These are phyloP conservation scores for Podospora tetraspora DNA, from an alignment of 495 filamentous ascomycete genomes.

Conservation along the genomic window DNA sequence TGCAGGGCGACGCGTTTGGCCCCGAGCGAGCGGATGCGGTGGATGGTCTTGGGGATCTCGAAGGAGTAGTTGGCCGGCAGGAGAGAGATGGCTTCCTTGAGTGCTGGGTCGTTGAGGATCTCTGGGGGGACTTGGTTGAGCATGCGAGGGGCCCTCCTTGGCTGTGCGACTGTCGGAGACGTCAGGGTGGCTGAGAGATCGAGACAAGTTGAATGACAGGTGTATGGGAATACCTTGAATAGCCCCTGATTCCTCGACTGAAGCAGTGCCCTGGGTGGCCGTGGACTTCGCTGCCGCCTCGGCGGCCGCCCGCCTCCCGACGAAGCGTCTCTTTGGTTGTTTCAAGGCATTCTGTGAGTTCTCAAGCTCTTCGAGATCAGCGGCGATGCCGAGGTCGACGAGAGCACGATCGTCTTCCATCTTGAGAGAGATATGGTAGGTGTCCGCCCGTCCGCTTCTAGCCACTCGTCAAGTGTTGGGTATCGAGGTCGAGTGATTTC, in stretches of 20 bases:
- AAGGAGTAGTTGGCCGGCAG: conserved; percentile 95
- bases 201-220: not conserved
- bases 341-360: conserved; percentile 33
- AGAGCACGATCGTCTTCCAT: conserved; percentile 53
- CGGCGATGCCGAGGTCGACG: conserved; percentile 49
- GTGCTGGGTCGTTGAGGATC: conserved; percentile 80
- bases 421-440: not conserved
- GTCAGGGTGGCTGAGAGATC: conserved; percentile 9
- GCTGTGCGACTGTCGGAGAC: conserved; percentile 42
- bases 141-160: conserved; percentile 64
- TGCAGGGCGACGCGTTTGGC: conserved; percentile 83
- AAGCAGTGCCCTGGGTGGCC: conserved; percentile 33
- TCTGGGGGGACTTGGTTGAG: conserved; percentile 85
- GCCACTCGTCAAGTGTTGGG: not conserved
- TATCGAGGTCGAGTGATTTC: not conserved
- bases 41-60: conserved; percentile 96
- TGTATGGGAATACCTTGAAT: conserved; percentile 47
- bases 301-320: conserved; percentile 56
- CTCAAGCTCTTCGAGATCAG: conserved; percentile 48
- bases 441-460: too few species aligned
- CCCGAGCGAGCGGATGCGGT: conserved; percentile 73
- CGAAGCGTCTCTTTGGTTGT: conserved; percentile 74
- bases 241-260: conserved; percentile 60
- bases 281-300: conserved; percentile 50
- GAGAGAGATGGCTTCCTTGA: conserved; percentile 80